A percentile compares a stretch with the other conserved stretches of the same genome.
phyloP scores from a whole-genome alignment of 306 rosid species.

The Dalbergia oliveri region DNA sequence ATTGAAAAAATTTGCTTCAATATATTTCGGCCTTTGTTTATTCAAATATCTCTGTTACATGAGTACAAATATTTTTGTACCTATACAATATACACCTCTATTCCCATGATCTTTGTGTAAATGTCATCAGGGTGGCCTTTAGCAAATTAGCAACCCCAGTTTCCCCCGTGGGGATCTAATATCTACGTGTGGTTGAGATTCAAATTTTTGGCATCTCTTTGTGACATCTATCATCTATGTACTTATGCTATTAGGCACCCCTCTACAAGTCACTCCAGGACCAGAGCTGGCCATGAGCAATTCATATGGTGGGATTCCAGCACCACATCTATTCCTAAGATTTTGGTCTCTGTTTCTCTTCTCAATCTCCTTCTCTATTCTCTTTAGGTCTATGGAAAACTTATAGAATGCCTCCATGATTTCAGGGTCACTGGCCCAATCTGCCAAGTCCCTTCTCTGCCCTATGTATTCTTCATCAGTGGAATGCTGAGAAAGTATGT shows the following conservation, averaged over 20 bases:
- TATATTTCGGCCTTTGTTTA: neutral
- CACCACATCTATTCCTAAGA: constrained; percentile 52
- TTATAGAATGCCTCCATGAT: constrained; percentile 50
- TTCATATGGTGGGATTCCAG: constrained; percentile 55
- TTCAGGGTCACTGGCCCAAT: constrained; percentile 48
- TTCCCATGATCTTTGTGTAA: neutral
- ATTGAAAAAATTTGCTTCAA: neutral
- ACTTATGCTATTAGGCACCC: constrained; percentile 51
- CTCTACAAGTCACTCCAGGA: constrained; percentile 52
- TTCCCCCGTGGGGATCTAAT: neutral
- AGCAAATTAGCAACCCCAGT: neutral
- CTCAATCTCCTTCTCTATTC: constrained; percentile 52
- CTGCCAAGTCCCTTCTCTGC: constrained; percentile 42
- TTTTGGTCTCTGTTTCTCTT: constrained; percentile 43
- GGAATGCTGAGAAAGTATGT: constrained; percentile 46
- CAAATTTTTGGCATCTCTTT: neutral
- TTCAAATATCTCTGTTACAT: neutral
- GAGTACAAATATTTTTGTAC: neutral
- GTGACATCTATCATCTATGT: constrained; percentile 35
- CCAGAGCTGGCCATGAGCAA: constrained; percentile 48
- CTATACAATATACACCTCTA: neutral
- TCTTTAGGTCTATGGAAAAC: constrained; percentile 50
- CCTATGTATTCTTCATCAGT: constrained; percentile 51
- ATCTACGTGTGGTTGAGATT: neutral
- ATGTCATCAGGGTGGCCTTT: neutral